phyloP scores from a whole-genome alignment of 495 filamentous ascomycete genomes.

The Penicillium angulare region DNA sequence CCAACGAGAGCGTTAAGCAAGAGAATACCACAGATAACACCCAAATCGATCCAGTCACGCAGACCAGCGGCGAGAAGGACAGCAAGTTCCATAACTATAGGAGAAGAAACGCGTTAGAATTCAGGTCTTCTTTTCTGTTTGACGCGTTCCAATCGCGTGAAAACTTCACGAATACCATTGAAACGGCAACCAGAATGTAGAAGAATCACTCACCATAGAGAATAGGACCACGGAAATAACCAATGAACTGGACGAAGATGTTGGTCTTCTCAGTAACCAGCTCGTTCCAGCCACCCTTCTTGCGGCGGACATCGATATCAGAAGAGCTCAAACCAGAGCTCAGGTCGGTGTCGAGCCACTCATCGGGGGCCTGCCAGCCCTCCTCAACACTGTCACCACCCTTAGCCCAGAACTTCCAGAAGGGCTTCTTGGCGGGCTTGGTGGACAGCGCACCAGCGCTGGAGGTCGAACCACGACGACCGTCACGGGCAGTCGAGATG shows the following conservation, averaged over 20 bases:
- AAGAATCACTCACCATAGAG: slow-evolving; percentile 64
- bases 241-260: slow-evolving; percentile 71
- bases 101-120: slow-evolving; percentile 6
- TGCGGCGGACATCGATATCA: slow-evolving; percentile 65
- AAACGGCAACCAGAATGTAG: neutral
- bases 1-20: slow-evolving; percentile 76
- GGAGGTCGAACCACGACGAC: slow-evolving; percentile 55
- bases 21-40: slow-evolving; percentile 82
- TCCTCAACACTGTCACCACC: slow-evolving; percentile 30
- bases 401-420: slow-evolving; percentile 58
- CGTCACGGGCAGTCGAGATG: slow-evolving; percentile 64
- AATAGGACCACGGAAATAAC: slow-evolving; percentile 80
- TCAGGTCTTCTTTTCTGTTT: neutral
- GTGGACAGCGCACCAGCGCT: slow-evolving; percentile 44
- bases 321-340: slow-evolving; percentile 54
- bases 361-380: slow-evolving; percentile 59
- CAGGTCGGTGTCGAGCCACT: slow-evolving; percentile 74
- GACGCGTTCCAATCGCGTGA: slow-evolving; percentile 3
- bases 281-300: slow-evolving; percentile 71
- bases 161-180: no score
- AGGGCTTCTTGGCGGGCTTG: slow-evolving; percentile 50
- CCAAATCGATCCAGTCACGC: slow-evolving; percentile 80
- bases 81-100: slow-evolving; percentile 79
- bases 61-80: slow-evolving; percentile 76
- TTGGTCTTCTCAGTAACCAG: slow-evolving; percentile 74